A percentile compares a stretch with the other conserved stretches of the same genome.
These are phyloP conservation scores for Venturiaceae sp. DNA, from an alignment of 2,329 filamentous ascomycete species.

Conservation along the genomic window DNA sequence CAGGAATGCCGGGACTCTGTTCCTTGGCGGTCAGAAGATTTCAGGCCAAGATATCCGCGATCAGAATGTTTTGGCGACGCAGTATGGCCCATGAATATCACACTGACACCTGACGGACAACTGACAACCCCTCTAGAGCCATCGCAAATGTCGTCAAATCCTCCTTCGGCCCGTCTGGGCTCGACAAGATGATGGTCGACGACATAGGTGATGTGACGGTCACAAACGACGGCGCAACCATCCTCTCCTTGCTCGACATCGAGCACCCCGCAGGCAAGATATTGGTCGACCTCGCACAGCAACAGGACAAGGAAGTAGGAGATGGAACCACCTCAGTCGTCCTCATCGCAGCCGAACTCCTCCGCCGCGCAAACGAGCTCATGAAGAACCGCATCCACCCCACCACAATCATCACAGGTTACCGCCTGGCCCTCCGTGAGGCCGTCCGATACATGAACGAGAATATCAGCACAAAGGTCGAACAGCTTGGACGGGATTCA, in stretches of 20 bases:
- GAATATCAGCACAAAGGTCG: constrained; percentile 93
- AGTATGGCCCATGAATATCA: constrained; percentile 24
- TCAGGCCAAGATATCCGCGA: constrained; percentile 93
- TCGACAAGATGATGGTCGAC: constrained; percentile 99
- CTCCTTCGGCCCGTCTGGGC: constrained; percentile 91
- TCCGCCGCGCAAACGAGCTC: constrained; percentile 89
- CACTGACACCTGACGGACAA: neutral
- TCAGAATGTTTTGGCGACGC: constrained; percentile 93
- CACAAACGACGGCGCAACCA: constrained; percentile 97
- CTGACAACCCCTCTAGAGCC: constrained; percentile 32
- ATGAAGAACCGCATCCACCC: constrained; percentile 99
- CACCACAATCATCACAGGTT: constrained; percentile 97
- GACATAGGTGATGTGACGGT: constrained; percentile 99
- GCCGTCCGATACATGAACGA: constrained; percentile 99
- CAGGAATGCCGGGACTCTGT: constrained; percentile 84
- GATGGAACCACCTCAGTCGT: constrained; percentile 98
- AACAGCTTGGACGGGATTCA: constrained; percentile 80
- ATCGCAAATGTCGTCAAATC: constrained; percentile 99
- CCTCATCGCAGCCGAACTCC: constrained; percentile 88
- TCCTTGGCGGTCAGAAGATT: constrained; percentile 95
- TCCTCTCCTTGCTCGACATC: constrained; percentile 88
- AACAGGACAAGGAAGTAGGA: constrained; percentile 98
- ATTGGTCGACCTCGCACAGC: constrained; percentile 90
- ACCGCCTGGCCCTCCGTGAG: constrained; percentile 88
- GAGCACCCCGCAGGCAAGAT: constrained; percentile 99